phyloP scores from a whole-genome alignment of 1,284 basidiomycete species.

The Trichosporon sp. region DNA sequence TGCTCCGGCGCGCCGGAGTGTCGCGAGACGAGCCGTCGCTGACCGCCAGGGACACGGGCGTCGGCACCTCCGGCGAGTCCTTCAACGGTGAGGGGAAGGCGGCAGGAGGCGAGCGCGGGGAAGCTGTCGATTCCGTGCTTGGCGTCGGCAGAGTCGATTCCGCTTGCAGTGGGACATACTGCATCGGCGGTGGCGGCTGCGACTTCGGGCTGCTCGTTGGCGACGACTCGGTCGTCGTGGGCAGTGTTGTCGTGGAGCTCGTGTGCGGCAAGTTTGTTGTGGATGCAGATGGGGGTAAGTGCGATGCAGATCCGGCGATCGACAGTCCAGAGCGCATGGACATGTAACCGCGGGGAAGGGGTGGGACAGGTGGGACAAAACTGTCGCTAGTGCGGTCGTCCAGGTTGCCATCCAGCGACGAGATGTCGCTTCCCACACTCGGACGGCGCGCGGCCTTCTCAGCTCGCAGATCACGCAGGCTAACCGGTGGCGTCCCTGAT shows the following conservation, averaged over 20 bases:
- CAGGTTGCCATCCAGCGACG: constrained; percentile 44
- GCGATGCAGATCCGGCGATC: constrained; percentile 6
- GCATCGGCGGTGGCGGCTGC: constrained; percentile 8
- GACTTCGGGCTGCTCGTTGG: constrained; percentile 1
- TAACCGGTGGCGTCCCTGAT: constrained; percentile 56
- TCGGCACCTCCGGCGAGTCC: constrained; percentile 12
- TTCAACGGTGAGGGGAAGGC: constrained; percentile 11
- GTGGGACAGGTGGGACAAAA: constrained; percentile 87
- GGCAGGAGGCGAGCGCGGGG: background rate
- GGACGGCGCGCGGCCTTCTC: constrained; percentile 28
- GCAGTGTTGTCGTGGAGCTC: background rate
- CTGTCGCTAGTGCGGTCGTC: constrained; percentile 45
- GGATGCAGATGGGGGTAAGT: constrained; percentile 6
- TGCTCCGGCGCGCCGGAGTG: constrained; percentile 18
- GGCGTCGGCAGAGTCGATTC: background rate
- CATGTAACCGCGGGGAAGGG: constrained; percentile 86
- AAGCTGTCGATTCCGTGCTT: background rate
- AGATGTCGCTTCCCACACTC: constrained; percentile 79
- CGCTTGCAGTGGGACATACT: constrained; percentile 10
- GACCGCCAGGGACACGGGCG: constrained; percentile 44
- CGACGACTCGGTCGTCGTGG: background rate
- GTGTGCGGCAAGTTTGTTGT: constrained; percentile 11
- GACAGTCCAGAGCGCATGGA: constrained; percentile 49
- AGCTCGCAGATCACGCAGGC: constrained; percentile 53
- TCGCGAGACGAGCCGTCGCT: constrained; percentile 13